phyloP scores from a whole-genome alignment of 2,329 filamentous ascomycete genomes.

The Cladosporium halotolerans region DNA sequence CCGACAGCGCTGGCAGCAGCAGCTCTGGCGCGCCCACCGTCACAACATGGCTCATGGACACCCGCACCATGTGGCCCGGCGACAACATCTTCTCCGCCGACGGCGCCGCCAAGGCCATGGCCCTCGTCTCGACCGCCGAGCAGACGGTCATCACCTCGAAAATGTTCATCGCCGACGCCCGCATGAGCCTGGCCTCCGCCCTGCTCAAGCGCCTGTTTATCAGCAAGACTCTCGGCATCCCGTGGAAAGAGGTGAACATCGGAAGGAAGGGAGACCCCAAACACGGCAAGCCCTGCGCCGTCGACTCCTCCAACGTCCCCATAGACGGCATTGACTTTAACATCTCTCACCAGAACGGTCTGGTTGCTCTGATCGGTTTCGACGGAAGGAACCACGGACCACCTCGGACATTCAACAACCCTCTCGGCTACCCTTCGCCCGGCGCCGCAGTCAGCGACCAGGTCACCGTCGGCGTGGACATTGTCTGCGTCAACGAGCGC shows the following conservation, averaged over 20 bases:
- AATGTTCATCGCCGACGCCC: constrained; percentile 53
- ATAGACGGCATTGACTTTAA: constrained; percentile 59
- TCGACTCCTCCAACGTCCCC: constrained; percentile 35
- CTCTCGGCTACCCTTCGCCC: constrained; percentile 24
- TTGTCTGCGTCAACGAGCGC: constrained; percentile 70
- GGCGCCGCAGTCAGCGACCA: constrained; percentile 21
- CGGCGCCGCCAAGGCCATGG: constrained; percentile 37
- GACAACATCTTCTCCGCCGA: constrained; percentile 37
- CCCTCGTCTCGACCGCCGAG: constrained; percentile 46
- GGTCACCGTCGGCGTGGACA: constrained; percentile 61
- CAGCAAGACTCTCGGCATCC: constrained; percentile 49
- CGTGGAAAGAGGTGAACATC: constrained; percentile 56
- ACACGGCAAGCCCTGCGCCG: constrained; percentile 47
- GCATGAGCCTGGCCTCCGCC: constrained; percentile 65
- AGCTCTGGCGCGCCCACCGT: constrained; percentile 17
- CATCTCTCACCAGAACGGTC: constrained; percentile 69
- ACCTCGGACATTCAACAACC: constrained; percentile 19
- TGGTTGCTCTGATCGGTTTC: constrained; percentile 61
- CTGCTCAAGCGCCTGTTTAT: constrained; percentile 69
- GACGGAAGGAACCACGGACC: constrained; percentile 24
- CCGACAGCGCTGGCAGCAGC: constrained; percentile 9
- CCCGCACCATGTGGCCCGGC: constrained; percentile 42
- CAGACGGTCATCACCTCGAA: constrained; percentile 52
- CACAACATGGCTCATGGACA: constrained; percentile 47
- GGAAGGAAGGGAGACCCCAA: constrained; percentile 48